phyloP scores from a whole-genome alignment of 2,329 filamentous ascomycete genomes.

The Xylariaceae sp. region DNA sequence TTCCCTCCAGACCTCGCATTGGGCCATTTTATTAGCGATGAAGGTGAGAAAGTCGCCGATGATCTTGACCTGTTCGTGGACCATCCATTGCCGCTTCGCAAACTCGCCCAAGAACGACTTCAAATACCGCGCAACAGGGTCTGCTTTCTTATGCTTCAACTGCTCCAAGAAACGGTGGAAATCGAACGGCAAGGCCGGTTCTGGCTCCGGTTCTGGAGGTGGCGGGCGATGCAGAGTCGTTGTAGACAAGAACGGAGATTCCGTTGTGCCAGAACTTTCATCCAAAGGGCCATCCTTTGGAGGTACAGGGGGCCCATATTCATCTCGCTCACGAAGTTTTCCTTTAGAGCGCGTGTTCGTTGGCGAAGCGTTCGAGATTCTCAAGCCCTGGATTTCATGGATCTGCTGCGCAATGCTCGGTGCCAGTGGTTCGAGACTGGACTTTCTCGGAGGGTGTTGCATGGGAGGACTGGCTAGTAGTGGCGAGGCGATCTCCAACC shows the following conservation, averaged over 20 bases:
- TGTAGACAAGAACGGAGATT: conserved; percentile 53
- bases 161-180: conserved; percentile 98
- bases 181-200: conserved; percentile 89
- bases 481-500: conserved; percentile 81
- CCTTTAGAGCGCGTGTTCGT: conserved; percentile 46
- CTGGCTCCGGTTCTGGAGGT: conserved; percentile 76
- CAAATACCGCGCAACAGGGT: conserved; percentile 93
- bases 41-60: conserved; percentile 96
- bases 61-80: conserved; percentile 99
- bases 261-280: conserved; percentile 42
- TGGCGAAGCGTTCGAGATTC: conserved; percentile 48
- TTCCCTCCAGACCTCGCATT: conserved; percentile 95
- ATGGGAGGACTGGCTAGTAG: conserved; percentile 67
- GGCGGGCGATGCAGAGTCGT: conserved; percentile 66
- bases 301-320: conserved; percentile 62
- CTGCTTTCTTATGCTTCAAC: conserved; percentile 93
- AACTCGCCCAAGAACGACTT: conserved; percentile 95
- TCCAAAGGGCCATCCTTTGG: conserved; percentile 63
- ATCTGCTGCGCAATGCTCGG: conserved; percentile 56
- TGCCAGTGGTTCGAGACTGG: conserved; percentile 78
- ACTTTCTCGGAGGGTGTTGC: conserved; percentile 81
- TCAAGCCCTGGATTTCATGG: conserved; percentile 53
- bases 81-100: conserved; percentile 98
- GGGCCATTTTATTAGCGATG: conserved; percentile 97
- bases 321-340: conserved; percentile 45